Evolutionary conservation across 495 filamentous ascomycete species (phyloP).

Genomic region (Annulohypoxylon maeteangense): DNA sequence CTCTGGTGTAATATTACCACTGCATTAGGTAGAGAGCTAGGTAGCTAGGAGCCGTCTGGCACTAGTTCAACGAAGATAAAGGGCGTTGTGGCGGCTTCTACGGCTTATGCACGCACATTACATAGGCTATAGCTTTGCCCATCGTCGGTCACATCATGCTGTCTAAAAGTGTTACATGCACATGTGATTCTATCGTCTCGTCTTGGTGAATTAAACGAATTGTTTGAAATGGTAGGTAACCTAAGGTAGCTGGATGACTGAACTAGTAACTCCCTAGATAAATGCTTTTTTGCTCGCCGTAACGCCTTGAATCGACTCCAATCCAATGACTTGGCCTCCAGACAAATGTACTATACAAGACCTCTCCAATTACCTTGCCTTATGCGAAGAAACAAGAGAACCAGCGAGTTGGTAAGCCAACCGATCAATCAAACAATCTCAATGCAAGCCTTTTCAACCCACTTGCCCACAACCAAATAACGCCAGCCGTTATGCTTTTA

Average conservation of each 20-base stretch:
- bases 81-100: constrained; percentile 8
- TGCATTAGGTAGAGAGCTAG: constrained; percentile 10
- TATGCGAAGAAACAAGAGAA: not conserved
- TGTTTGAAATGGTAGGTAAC: not conserved
- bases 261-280: not conserved
- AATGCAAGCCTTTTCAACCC: not conserved
- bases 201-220: not conserved
- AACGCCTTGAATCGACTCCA: not conserved
- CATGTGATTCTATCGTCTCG: not conserved
- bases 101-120: not conserved
- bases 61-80: constrained; percentile 7
- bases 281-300: not conserved
- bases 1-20: constrained; percentile 40
- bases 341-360: not conserved
- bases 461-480: constrained; percentile 1
- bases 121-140: not conserved
- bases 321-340: not conserved
- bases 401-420: not conserved
- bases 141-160: not conserved
- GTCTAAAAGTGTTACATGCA: not conserved
- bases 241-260: not conserved
- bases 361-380: not conserved
- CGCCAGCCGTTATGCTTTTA: constrained; percentile 5
- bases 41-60: constrained; percentile 5
- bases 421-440: constrained; percentile 2